A percentile compares a stretch with the other conserved stretches of the same genome.
phyloP scores from a whole-genome alignment of 805 yeast genomes.

The Candida sonorensis region DNA sequence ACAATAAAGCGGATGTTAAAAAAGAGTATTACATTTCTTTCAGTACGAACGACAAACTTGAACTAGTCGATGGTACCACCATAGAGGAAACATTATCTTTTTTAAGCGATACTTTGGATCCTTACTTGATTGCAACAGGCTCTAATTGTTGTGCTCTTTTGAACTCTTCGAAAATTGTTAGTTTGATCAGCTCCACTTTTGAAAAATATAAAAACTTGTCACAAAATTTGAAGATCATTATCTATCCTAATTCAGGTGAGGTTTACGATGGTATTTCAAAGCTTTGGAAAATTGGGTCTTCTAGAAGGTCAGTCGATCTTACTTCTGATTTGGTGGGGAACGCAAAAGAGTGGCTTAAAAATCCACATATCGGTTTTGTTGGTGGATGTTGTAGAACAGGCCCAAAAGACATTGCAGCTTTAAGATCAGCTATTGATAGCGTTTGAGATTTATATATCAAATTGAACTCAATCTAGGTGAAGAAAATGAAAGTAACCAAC shows the following conservation, averaged over 20 bases:
- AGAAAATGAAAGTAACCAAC: too few species aligned
- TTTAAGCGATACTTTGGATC: conserved; percentile 15
- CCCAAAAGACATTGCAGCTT: conserved; percentile 36
- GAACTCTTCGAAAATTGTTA: conserved; percentile 34
- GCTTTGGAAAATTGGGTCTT: conserved; percentile 29
- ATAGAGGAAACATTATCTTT: conserved; percentile 26
- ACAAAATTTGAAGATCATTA: conserved; percentile 34
- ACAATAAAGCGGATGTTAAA: conserved; percentile 2
- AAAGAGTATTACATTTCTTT: conserved; percentile 25
- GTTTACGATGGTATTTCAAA: conserved; percentile 43
- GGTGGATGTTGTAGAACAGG: conserved; percentile 78
- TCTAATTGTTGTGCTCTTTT: conserved; percentile 58
- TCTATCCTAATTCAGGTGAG: conserved; percentile 78
- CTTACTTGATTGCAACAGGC: conserved; percentile 43
- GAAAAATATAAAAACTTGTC: conserved; percentile 6
- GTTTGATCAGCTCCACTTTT: conserved; percentile 14
- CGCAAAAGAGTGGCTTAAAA: conserved; percentile 33
- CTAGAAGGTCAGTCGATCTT: conserved; percentile 7
- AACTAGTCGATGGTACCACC: conserved; percentile 46
- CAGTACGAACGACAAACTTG: conserved; percentile 32
- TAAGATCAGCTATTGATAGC: conserved; percentile 11
- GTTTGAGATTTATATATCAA: too few species aligned
- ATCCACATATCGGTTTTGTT: conserved; percentile 38
- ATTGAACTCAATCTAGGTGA: too few species aligned
- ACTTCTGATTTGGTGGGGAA: conserved; percentile 32